Base-by-base conservation (phyloP, 805 yeast species). In the Yamadazyma sp. region DNA sequence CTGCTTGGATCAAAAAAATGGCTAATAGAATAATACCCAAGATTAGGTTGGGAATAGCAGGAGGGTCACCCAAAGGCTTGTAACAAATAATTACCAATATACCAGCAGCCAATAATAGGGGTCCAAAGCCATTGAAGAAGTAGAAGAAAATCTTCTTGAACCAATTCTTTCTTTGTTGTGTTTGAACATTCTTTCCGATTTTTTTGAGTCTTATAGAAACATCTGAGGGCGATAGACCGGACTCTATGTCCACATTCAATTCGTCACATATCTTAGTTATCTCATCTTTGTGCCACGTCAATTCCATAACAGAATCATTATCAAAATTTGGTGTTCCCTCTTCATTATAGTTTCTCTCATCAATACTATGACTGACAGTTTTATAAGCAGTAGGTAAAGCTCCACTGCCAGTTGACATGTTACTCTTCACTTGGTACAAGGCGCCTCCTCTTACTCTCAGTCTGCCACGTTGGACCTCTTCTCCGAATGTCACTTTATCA, bases 21-120 rank as follows among this genome's bases (percentile, higher is more conserved):
- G 56, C 46, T 10, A 71, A 50, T 21, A 72, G 52, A 11, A 71
- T 57, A 29, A 68, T 52, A 27, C 74, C 76, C 26, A 71, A 58
- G 14, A 61, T 65, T 38, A 73, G 53, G 48, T 73, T 72, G 2
- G 76, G 62, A 10, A 55, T 40, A 1, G 67, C 64, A 4, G 73
- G 74, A 14, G 78, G 77, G 26, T 69, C 51, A 9, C 76, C 75
- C 32, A 72, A 54, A 4, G 77, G 77, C 41, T 68, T 70, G 72
- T 75, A 73, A 21, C 66, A 53, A 20, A 73, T 47, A 32, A 64
- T 55, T 46, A 68, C 67, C 16, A 73, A 56, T 7, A 71, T 49
- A 36, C 71, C 75, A 41, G 68, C 73, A 29, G 56, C 48, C 35
- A 70, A 49, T 24, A 73, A 54, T 29, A 73, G 53, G 1, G 59